Conservation (phyloP, 148 eudicot species). For the Beta vulgaris region DNA sequence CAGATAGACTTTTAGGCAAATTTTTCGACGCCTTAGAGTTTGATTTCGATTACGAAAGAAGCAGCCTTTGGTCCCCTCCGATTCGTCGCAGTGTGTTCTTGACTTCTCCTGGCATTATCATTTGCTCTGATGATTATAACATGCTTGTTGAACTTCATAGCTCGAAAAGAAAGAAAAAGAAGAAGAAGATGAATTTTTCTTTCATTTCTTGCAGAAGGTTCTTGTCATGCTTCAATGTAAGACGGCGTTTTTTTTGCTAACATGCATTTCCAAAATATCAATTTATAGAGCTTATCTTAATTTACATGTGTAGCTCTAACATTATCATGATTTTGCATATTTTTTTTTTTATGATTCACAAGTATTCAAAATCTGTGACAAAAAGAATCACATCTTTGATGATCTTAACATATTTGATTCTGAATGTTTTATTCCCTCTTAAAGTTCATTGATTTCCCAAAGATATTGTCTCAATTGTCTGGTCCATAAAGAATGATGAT, state of each 20-base stretch:
- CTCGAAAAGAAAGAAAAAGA: constrained; percentile 13
- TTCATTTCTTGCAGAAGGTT: constrained; percentile 17
- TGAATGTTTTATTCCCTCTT: constrained; percentile 17
- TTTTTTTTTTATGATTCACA: not conserved
- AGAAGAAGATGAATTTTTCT: not conserved
- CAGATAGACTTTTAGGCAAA: constrained; percentile 56
- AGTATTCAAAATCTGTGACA: not conserved
- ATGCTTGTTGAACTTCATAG: constrained; percentile 2
- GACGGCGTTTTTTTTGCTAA: not conserved
- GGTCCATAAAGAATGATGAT: not conserved
- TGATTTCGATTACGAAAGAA: constrained; percentile 50
- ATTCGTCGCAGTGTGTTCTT: constrained; percentile 41
- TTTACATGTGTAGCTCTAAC: no score
- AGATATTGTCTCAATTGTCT: constrained; percentile 3
- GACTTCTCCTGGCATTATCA: constrained; percentile 35
- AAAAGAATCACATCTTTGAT: constrained; percentile 6
- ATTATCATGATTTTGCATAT: no score
- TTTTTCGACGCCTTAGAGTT: constrained; percentile 61
- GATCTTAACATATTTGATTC: constrained; percentile 2
- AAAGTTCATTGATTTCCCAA: constrained; percentile 3
- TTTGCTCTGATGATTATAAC: constrained; percentile 22
- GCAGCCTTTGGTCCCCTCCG: constrained; percentile 60
- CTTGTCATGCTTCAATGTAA: constrained; percentile 22
- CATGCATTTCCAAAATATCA: no score
- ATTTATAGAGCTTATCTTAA: no score